Base-by-base conservation (phyloP, 306 rosid genomes). In the Medicago lupulina region DNA sequence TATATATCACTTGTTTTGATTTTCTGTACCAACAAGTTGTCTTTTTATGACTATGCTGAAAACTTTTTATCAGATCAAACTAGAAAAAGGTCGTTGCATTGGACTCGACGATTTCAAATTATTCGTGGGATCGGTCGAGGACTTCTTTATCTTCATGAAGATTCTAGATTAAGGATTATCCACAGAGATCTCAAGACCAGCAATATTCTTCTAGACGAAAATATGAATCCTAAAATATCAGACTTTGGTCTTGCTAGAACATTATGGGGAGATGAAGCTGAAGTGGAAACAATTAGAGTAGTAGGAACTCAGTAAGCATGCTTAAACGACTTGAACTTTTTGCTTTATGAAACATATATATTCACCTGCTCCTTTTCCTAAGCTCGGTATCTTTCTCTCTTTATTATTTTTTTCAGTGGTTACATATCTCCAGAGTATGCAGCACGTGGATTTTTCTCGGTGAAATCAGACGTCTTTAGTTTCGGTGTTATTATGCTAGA, bases 341-440 rank as follows among this genome's bases (percentile, higher is more conserved):
- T 41, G 10, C 41, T 36, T 36, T 58, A 65, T 36, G 6, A 9
- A 39, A 23, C 67, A 36, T 9, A 8, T 44, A 80, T 19, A 3
- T 72, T 64, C 43, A 28, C 2, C 3, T 7, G 1, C 11, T n/a
- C 2, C 15, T 14, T 47, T 65, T 64, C 40, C 21, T 14, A 7
- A 73, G 8, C 3, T 38, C 1, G 9, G 15, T 18, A 28, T 13
- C 3, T 31, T 36, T 49, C 4, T 62, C 8, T n/a, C 7, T 25
- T 10, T 36, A 2, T n/a, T 17, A 13, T 31, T 2, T 66, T 8
- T 53, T 74, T 23, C 77, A 90, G 92, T 66, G 91, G 92, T 8
- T 90, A 88, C 49, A 87, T 89, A 82, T 85, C 90, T 62, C 89
- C 92, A 0, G 90, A 90, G 40, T 90, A 81, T 31, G 92, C 87